phyloP scores from a whole-genome alignment of 2,329 filamentous ascomycete species.

The Atkinsonella hypoxylon region DNA sequence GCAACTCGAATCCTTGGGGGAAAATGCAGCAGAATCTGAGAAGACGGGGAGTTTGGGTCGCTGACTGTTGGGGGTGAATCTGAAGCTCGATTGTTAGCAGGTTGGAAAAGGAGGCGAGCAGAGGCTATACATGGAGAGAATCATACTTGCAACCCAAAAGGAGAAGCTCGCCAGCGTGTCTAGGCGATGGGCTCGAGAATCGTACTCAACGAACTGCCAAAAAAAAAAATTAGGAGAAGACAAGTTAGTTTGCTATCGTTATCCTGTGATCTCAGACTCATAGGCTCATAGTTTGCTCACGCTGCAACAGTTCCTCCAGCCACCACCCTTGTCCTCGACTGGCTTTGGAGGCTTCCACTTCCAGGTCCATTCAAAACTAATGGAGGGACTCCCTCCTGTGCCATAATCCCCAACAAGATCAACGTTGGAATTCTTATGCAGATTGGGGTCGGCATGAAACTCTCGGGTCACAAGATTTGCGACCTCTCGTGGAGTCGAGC shows the following conservation, averaged over 20 bases:
- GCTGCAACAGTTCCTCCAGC: constrained; percentile 93
- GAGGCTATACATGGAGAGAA: no score
- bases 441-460: constrained; percentile 91
- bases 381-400: constrained; percentile 70
- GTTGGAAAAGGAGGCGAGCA: no score
- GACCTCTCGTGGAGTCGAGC: constrained; percentile 72
- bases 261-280: neutral
- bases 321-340: constrained; percentile 71
- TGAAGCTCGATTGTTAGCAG: constrained; percentile 13
- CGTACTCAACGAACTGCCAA: constrained; percentile 82
- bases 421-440: constrained; percentile 95
- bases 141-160: constrained; percentile 80
- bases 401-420: constrained; percentile 86
- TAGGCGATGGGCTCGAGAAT: constrained; percentile 79
- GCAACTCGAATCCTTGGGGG: constrained; percentile 70
- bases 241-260: neutral
- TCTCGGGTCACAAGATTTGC: constrained; percentile 91
- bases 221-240: neutral
- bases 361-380: constrained; percentile 93
- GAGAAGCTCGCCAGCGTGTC: constrained; percentile 85
- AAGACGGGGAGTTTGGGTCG: constrained; percentile 55
- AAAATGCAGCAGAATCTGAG: constrained; percentile 59
- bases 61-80: constrained; percentile 33
- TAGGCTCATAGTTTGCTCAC: constrained; percentile 27
- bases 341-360: constrained; percentile 86